Evolutionary conservation across 768 basidiomycete genomes (phyloP), one percentile per base, ranked within the genome.

Genomic region (Kwoniella pini): DNA sequence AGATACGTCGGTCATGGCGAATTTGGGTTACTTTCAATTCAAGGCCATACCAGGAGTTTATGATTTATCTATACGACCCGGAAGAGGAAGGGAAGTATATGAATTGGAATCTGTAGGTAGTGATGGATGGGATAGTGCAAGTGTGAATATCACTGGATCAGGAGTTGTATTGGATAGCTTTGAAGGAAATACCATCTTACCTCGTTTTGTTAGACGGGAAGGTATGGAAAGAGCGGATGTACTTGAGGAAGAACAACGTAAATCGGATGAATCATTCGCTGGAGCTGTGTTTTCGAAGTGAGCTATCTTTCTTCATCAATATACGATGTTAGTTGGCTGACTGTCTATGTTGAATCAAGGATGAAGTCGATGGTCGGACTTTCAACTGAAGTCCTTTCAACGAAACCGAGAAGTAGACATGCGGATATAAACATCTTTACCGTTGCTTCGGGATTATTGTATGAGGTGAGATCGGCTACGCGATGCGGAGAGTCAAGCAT

Each of bases 351-450:
- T 31, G 46, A 40, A 5, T 60, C 49, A 27, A 74, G 72, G 55
- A 61, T 70, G 58, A 74, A 74, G 44, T 45, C 54, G n/a, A 44
- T 71, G 22, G 62, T 74, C 7, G 68, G 70, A 3, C 55, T 71
- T 21, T 63, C 61, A 43, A 42, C 39, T n/a, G 45, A 65, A 50
- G 55, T 57, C 5, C 33, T 39, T 4, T 54, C 55, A 24, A 57
- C 70, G 0, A 54, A 69, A 1, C 53, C 69, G 0, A 71, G 62
- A 31, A 75, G 66, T 17, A 54, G 72, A 31, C 88, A 90, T 67
- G 93, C 95, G 6, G 91, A 96, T 30, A 96, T 98, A 80, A 98
- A 99, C 71, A 95, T 99, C 65, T 98, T 99, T 79, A 99, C 96
- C 0, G 95, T 99, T 17, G 96, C 96, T 6, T 98, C 96, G 0